Base-by-base conservation (phyloP, 352 stramenopile genomes). In the Phytophthora tubulina region DNA sequence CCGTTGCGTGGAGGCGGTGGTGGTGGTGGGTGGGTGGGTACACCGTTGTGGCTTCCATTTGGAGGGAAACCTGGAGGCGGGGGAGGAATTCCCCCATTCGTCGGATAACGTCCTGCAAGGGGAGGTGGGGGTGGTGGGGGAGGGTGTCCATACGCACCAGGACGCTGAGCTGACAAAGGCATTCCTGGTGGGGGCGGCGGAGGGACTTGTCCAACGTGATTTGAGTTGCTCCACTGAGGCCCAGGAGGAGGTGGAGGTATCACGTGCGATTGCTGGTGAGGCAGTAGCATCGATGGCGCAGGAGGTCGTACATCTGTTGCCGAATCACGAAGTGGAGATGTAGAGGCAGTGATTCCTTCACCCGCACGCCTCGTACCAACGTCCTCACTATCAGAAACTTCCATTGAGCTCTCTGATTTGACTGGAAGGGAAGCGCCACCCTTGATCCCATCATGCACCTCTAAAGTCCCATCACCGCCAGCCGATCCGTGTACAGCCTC, bases 351-450 rank as follows among this genome's bases (percentile, higher is more conserved):
- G 36, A 6, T 51, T 52, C 33, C 51, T 46, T 41, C 17, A 39
- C 13, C 46, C 15, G 21, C 3, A 32, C 68, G 53, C 39, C 45
- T 64, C 6, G 59, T 56, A 38, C 35, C 58, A 13, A 41, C 27
- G 17, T 86, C 80, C 42, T 90, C 82, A 14, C 54, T 79, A 52
- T 92, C 86, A 27, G 81, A 92, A 45, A 92, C 59, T 36, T 92
- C 86, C 86, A 92, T 94, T 3, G 84, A 87, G 32, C 83, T 90
- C 53, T 94, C 84, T 17, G 80, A 85, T 45, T 84, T 78, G 0
- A 74, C 42, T 30, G 49, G 70, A 0, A 17, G 70, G 14, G 50
- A 33, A n/a, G 31, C 68, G 53, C 45, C 61, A 69, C 56, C 68
- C 31, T 56, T 76, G 1, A 17, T 21, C 10, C 66, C 76, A 27